Percentiles rank a stretch among this genome's conserved stretches.
Evolutionary conservation across 192 early-diverging fungal genomes (phyloP).

Genomic region (Podila clonocystis): DNA sequence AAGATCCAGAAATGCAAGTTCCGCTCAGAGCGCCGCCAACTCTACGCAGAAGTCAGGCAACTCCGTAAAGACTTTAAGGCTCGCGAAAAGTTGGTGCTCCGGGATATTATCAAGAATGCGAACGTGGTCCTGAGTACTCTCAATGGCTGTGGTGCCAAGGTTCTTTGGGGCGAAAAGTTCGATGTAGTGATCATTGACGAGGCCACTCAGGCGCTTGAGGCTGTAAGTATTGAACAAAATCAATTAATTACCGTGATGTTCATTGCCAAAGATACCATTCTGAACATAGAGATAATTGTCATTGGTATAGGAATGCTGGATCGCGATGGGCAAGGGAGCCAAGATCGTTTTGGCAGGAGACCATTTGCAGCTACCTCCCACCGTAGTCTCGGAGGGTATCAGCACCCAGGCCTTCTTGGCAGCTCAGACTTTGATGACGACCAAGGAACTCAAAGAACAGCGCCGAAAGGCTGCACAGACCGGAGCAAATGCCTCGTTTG

Average conservation of each 20-base stretch:
- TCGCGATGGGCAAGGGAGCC: constrained; percentile 79
- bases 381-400: constrained; percentile 70
- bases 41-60: constrained; percentile 72
- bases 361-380: constrained; percentile 90
- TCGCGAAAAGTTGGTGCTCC: constrained; percentile 77
- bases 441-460: constrained; percentile 34
- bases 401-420: constrained; percentile 16
- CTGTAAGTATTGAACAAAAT: constrained; percentile 18
- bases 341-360: constrained; percentile 89
- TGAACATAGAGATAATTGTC: neutral
- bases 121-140: constrained; percentile 83
- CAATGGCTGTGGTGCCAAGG: constrained; percentile 70
- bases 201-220: constrained; percentile 84
- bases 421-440: constrained; percentile 19
- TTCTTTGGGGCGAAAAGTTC: constrained; percentile 68
- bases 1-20: constrained; percentile 71
- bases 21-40: constrained; percentile 65
- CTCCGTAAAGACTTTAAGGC: constrained; percentile 74
- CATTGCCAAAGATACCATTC: neutral
- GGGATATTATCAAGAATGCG: constrained; percentile 63
- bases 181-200: constrained; percentile 93
- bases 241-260: neutral
- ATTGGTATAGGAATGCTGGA: constrained; percentile 83
- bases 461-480: constrained; percentile 20
- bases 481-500: constrained; percentile 35